Conservation (phyloP, 164 flowering plant genomes). For the Macadamia integrifolia region DNA sequence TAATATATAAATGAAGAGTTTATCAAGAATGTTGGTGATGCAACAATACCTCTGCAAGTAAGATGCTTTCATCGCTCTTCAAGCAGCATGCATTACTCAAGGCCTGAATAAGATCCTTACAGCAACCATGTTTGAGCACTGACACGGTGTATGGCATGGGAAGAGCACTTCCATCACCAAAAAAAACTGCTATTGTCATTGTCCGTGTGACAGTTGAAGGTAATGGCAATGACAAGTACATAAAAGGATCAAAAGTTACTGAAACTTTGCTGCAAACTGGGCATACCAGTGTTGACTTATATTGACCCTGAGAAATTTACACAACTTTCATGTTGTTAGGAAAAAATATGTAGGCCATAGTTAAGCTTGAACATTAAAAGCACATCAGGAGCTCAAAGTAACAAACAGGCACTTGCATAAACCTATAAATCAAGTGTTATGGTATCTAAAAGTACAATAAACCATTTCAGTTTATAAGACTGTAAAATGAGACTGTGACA, state of each 20-base stretch:
- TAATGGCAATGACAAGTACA: conserved; percentile 84
- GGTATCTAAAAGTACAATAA: too few species aligned
- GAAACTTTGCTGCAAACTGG: conserved; percentile 84
- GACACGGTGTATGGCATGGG: conserved; percentile 88
- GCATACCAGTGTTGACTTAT: conserved; percentile 89
- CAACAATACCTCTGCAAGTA: conserved; percentile 75
- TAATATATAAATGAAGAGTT: conserved; percentile 1
- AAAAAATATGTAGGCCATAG: background rate
- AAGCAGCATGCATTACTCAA: conserved; percentile 72
- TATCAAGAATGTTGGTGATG: background rate
- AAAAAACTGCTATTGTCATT: conserved; percentile 76
- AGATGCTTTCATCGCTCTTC: conserved; percentile 55
- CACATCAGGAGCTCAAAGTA: background rate
- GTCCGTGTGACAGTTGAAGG: conserved; percentile 67
- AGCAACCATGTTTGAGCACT: conserved; percentile 58
- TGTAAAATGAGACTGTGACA: too few species aligned
- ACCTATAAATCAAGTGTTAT: too few species aligned
- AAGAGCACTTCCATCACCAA: conserved; percentile 74
- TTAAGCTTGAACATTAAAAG: background rate
- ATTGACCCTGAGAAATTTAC: conserved; percentile 70
- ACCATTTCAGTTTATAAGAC: too few species aligned
- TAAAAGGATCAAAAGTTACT: conserved; percentile 89
- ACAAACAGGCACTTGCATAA: too few species aligned
- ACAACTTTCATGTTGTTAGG: conserved; percentile 9
- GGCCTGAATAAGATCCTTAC: conserved; percentile 61